A percentile compares a stretch with the other conserved stretches of the same genome.
phyloP scores from a whole-genome alignment of 2,329 filamentous ascomycete species.

The Ramichloridium luteum region DNA sequence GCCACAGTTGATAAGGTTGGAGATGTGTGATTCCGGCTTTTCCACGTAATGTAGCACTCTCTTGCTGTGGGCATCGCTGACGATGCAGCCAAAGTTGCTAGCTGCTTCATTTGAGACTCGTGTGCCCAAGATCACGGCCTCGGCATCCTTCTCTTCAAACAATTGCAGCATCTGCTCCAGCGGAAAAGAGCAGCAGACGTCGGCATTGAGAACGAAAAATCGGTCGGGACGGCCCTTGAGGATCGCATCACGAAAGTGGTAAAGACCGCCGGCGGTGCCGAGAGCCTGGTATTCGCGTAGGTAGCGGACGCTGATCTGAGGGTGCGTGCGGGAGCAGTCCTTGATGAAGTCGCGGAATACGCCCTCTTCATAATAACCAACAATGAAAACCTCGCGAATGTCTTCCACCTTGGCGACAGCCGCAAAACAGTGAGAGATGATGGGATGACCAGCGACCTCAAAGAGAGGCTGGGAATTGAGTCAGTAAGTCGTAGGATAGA shows the following conservation, averaged over 20 bases:
- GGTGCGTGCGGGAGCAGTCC: slow-evolving; percentile 71
- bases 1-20: slow-evolving; percentile 97
- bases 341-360: slow-evolving; percentile 99
- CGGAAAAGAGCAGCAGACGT: slow-evolving; percentile 98
- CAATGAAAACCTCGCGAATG: slow-evolving; percentile 92
- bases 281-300: slow-evolving; percentile 94
- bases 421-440: slow-evolving; percentile 94
- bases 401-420: slow-evolving; percentile 82
- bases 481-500: slow-evolving; percentile 4
- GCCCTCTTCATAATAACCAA: slow-evolving; percentile 96
- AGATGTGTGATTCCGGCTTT: slow-evolving; percentile 95
- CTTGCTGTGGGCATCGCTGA: slow-evolving; percentile 84
- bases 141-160: slow-evolving; percentile 88
- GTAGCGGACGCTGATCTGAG: slow-evolving; percentile 82
- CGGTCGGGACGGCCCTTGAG: slow-evolving; percentile 89
- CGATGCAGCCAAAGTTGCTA: slow-evolving; percentile 95
- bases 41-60: slow-evolving; percentile 98
- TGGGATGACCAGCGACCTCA: slow-evolving; percentile 94
- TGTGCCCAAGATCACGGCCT: slow-evolving; percentile 91
- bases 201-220: slow-evolving; percentile 94
- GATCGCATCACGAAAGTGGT: slow-evolving; percentile 98
- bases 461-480: slow-evolving; percentile 64
- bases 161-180: slow-evolving; percentile 89
- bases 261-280: slow-evolving; percentile 89
- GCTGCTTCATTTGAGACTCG: slow-evolving; percentile 82